These are phyloP conservation scores for Fusarium nanum DNA, from an alignment of 2,329 filamentous ascomycete species.

Conservation along the genomic window DNA sequence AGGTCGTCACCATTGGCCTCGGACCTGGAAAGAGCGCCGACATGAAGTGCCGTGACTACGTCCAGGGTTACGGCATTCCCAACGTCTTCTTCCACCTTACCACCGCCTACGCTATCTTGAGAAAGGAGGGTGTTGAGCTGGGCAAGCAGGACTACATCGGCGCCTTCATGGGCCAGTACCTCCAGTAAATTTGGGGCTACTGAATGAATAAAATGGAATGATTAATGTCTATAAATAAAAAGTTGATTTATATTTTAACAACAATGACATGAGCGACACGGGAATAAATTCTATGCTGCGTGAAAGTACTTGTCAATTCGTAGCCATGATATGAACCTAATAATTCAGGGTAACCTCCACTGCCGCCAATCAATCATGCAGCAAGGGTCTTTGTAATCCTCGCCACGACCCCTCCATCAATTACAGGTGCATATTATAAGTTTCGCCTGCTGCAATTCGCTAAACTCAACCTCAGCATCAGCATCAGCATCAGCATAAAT, in stretches of 20 bases:
- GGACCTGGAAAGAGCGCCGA: constrained; percentile 46
- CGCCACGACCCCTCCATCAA: constrained; percentile 29
- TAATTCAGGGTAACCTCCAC: constrained; percentile 25
- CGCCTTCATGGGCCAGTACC: constrained; percentile 49
- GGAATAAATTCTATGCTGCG: background rate
- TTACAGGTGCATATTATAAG: constrained; percentile 9
- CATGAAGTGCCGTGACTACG: constrained; percentile 54
- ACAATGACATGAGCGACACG: background rate
- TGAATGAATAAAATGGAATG: constrained; percentile 11
- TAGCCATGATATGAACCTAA: background rate
- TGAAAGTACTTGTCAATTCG: background rate
- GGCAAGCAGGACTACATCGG: constrained; percentile 69
- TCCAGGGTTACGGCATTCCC: constrained; percentile 62
- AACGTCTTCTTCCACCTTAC: constrained; percentile 74
- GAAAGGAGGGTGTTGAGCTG: constrained; percentile 70
- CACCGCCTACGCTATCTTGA: constrained; percentile 70
- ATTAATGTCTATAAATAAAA: background rate
- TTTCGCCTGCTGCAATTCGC: background rate
- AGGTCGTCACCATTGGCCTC: constrained; percentile 48
- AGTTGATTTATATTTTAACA: background rate
- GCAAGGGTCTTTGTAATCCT: constrained; percentile 26
- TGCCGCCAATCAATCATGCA: background rate
- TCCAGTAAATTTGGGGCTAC: background rate
- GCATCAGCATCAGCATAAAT: background rate
- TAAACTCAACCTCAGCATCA: background rate